Base-by-base conservation (phyloP, 176 grass and related monocot genomes). In the Aegilops bicornis region DNA sequence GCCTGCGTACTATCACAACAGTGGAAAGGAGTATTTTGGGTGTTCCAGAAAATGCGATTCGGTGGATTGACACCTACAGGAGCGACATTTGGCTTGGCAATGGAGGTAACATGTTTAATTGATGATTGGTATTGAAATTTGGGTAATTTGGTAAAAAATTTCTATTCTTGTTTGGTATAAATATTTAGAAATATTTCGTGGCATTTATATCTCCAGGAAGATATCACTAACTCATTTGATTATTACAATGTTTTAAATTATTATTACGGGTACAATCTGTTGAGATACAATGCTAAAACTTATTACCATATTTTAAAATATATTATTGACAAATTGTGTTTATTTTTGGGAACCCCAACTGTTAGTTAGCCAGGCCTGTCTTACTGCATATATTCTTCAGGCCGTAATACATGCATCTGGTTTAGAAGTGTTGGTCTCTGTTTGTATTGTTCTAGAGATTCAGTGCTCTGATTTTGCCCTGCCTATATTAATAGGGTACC, bases 21-120 rank as follows among this genome's bases (percentile, higher is more conserved):
- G 32, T 98, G 96, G 93, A 98, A 95, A 91, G 93, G 96, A 42
- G 93, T 98, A 69, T 98, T 94, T 89, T 98, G 96, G 96, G 93
- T 95, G 73, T 91, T 95, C 64, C 83, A 94, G 73, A 89, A 92
- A 88, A 95, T 98, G 93, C 95, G 93, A 85, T 81, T 83, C 81
- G 73, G 56, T 80, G 54, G 86, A 78, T 73, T 98, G 70, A 91
- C 88, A 70, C 96, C 96, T 84, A 94, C 70, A 67, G 91, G 88
- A 76, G 93, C 96, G 79, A 92, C 92, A 54, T 95, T 89, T 92
- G 93, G 96, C 24, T 91, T 98, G 79, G 91, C 96, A 22, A 98
- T 98, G 93, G 96, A 94, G 91, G 96, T 98, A 95, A 89, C 85
- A 56, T 84, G 83, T 73, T 72, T 42, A 84, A 22, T 71, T 72